Evolutionary conservation across 768 basidiomycete species (phyloP), one percentile per base, ranked within the genome.

Genomic region (Suillus hirtellus): DNA sequence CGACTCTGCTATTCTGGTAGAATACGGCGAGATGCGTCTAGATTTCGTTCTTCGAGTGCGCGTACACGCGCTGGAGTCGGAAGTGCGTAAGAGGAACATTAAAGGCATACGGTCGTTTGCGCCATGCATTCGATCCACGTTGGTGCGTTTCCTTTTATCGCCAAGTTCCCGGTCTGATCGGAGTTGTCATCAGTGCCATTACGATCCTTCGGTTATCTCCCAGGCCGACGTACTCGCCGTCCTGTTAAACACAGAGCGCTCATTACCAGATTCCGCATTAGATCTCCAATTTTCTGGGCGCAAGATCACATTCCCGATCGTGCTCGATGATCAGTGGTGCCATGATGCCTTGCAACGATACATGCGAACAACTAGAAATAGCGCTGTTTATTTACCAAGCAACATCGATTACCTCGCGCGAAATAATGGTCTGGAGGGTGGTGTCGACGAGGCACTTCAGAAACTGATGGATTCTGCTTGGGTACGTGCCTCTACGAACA

Each of bases 401-500:
- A 90, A 91, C 66, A 75, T 89, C 42, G 84, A 87, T 44, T 89
- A 89, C 67, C 79, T 90, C 1, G 86, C 86, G 0, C 76, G 75
- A 44, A 88, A 87, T 50, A 89, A 88, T 66, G 87, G 87, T 0
- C 73, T 89, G 11, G 66, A 74, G 15, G 78, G 77, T 38, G 79
- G 78, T 6, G 66, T 78, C 1, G 70, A 72, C 19, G 84, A 84
- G 42, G 81, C 79, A 0, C 65, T 86, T 58, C 70, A 75, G 24
- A 77, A 83, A 62, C 71, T 89, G 10, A 72, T 83, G 10, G 75
- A 71, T 17, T 83, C 83, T 6, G 81, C 81, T 66, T 86, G 81
- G 79, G 86, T 86, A 64, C 14, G 74, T 65, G 27, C 9, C 11
- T 11, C 42, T 53, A 24, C 1, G 10, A 46, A 24, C 60, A 17